Base-by-base conservation (phyloP, 2,329 filamentous ascomycete species). In the Clarireedia monteithiana region DNA sequence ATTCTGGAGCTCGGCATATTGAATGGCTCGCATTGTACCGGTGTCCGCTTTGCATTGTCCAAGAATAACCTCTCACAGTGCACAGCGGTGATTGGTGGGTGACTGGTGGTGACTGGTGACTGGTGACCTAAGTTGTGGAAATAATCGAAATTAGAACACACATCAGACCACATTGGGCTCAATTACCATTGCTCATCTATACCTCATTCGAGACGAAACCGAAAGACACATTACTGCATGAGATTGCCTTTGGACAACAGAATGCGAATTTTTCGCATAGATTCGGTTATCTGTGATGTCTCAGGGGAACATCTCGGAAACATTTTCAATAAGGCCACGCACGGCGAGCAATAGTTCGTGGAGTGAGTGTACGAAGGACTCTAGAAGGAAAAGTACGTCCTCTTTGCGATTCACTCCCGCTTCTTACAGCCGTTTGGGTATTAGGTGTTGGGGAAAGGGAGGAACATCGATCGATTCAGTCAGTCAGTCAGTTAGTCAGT, bases 221-320 rank as follows among this genome's bases (percentile, higher is more conserved):
- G 6, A 46, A 48, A 48, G 40, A 53, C 42, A 48, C 38, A 5
- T 24, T 38, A 14, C 9, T 20, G 15, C 17, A 47, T 26, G 20
- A 38, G 27, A 24, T 27, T 17, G 30, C 30, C 20, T 20, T 20
- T 20, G 20, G 20, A 20, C 20, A 20, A 20, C 20, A 20, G 20
- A 20, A 20, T 2, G 20, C 20, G 20, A 20, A 20, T 20, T 20
- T 20, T 20, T 20, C 2, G 10, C 30, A 34, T 27, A 17, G 5
- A 36, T 52, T 36, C 27, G 40, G 50, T 36, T 47, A 47, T 53
- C 50, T 47, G 14, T 24, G 30, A 34, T 46, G 50, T 53, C 26
- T 53, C 39, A 53, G 26, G 15, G 30, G 30, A 14, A 34, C 34
- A 44, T 27, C 6, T 34, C 23, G 12, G 24, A n/a, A 15, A 20